phyloP scores from a whole-genome alignment of 1,284 basidiomycete genomes.

The Exobasidium cylindrosporum region DNA sequence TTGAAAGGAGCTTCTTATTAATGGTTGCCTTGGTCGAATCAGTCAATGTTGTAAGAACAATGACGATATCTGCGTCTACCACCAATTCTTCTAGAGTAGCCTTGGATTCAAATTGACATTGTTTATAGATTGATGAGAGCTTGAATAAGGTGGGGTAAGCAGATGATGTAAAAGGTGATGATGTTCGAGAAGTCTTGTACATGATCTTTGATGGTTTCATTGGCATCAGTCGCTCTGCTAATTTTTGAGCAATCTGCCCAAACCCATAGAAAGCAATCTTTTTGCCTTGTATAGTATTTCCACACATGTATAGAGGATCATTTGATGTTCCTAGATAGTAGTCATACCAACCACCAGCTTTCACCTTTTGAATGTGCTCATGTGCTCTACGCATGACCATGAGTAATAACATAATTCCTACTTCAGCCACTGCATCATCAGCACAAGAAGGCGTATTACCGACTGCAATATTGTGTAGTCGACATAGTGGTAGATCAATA shows the following conservation, averaged over 20 bases:
- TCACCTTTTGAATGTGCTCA: background rate
- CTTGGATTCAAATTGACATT: background rate
- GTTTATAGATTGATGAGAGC: background rate
- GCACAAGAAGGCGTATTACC: background rate
- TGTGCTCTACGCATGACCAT: background rate
- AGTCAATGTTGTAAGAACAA: background rate
- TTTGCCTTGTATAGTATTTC: background rate
- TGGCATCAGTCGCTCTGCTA: background rate
- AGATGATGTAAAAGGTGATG: background rate
- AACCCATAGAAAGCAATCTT: background rate
- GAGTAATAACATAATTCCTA: background rate
- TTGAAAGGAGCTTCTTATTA: background rate
- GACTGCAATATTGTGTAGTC: background rate
- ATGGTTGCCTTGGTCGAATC: background rate
- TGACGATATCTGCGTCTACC: background rate
- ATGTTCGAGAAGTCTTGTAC: background rate
- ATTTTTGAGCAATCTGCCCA: constrained; percentile 1
- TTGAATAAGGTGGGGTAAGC: background rate
- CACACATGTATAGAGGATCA: background rate
- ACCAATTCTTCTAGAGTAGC: background rate
- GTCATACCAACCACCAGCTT: background rate
- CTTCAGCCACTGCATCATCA: constrained; percentile 1
- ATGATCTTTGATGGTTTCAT: background rate
- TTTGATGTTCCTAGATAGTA: background rate
- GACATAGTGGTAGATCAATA: background rate